Percentiles rank a stretch among this genome's conserved stretches.
Evolutionary conservation across 2,329 filamentous ascomycete genomes (phyloP).

Genomic region (Microsporum ferrugineum): DNA sequence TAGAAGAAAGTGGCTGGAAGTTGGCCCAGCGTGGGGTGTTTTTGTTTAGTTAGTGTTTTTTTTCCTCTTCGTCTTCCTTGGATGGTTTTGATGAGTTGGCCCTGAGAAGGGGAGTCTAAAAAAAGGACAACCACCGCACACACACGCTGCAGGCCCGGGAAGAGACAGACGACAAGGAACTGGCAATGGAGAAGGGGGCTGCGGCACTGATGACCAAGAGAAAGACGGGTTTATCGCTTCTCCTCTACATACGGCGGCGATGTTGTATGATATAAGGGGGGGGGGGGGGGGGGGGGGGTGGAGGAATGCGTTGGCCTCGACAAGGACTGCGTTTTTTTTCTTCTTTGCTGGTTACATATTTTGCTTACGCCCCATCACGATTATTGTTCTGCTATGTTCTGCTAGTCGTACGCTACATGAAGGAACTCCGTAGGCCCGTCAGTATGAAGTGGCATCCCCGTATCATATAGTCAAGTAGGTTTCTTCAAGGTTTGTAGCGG

Average conservation of each 20-base stretch:
- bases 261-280: not conserved
- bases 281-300: not conserved
- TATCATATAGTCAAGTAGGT: not conserved
- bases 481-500: slow-evolving; percentile 1
- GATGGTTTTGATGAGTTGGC: slow-evolving; percentile 4
- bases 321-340: slow-evolving; percentile 1
- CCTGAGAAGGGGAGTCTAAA: not conserved
- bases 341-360: slow-evolving; percentile 3
- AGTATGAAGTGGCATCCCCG: not conserved
- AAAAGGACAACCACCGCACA: not conserved
- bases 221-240: not conserved
- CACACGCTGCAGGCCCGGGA: not conserved
- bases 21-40: slow-evolving; percentile 4
- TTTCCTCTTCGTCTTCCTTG: no score
- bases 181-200: not conserved
- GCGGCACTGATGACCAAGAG: not conserved
- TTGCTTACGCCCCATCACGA: slow-evolving; percentile 1
- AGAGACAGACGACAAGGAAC: not conserved
- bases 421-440: slow-evolving; percentile 1
- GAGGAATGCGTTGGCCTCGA: slow-evolving; percentile 4
- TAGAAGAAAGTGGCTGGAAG: not conserved
- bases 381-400: not conserved
- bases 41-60: not conserved
- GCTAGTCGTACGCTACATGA: slow-evolving; percentile 4
- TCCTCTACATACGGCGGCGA: not conserved